Conservation (phyloP, 2,329 filamentous ascomycete genomes). For the Epichloe bromicola region DNA sequence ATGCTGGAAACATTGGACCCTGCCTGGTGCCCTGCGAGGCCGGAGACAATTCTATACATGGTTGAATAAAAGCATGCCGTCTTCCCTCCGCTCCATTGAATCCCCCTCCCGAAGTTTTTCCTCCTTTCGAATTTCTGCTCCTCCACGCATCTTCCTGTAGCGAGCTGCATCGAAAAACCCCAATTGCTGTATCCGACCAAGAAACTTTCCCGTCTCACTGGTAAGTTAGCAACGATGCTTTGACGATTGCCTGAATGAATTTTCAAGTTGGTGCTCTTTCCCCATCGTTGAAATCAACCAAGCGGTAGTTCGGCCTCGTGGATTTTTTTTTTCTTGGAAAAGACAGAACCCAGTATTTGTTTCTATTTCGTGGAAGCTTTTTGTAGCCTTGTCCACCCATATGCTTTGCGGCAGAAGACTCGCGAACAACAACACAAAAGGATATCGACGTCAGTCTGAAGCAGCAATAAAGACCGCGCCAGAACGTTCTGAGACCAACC, state of each 20-base stretch:
- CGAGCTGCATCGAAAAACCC: slow-evolving; percentile 15
- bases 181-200: slow-evolving; percentile 10
- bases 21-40: slow-evolving; percentile 1
- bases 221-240: slow-evolving; percentile 13
- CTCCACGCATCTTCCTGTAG: slow-evolving; percentile 14
- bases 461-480: background rate
- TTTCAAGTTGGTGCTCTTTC: background rate
- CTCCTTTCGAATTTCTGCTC: slow-evolving; percentile 13
- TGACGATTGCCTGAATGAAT: background rate
- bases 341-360: too few species aligned
- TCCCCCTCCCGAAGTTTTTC: slow-evolving; percentile 11
- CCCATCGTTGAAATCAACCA: background rate
- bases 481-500: background rate
- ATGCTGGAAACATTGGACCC: background rate
- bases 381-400: background rate
- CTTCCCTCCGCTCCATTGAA: slow-evolving; percentile 8
- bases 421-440: background rate
- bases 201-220: slow-evolving; percentile 10
- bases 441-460: background rate
- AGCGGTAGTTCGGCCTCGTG: background rate
- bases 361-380: background rate
- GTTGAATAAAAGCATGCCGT: slow-evolving; percentile 10
- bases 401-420: too few species aligned
- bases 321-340: too few species aligned
- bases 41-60: slow-evolving; percentile 3